Conservation (phyloP, 2,329 filamentous ascomycete genomes). For the Apiospora hydei region DNA sequence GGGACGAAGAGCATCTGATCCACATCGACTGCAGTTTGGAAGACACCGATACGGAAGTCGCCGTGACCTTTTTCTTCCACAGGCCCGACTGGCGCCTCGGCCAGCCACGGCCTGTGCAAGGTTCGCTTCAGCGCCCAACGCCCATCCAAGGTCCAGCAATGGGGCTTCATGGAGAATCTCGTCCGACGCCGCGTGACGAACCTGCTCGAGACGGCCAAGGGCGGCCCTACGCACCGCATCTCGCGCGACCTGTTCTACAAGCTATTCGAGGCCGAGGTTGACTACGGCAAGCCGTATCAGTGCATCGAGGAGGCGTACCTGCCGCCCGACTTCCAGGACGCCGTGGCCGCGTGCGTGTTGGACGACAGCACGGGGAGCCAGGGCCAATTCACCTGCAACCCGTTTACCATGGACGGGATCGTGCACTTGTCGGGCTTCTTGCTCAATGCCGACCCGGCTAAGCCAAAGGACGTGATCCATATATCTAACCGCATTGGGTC, state of each 20-base stretch:
- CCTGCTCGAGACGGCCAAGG: slow-evolving; percentile 3
- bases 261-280: slow-evolving; percentile 16
- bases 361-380: background rate
- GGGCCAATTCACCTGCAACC: slow-evolving; percentile 20
- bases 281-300: slow-evolving; percentile 7
- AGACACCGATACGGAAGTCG: background rate
- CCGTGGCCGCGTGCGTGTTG: slow-evolving; percentile 10
- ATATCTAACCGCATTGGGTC: slow-evolving; percentile 20
- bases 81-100: background rate
- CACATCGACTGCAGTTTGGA: slow-evolving; percentile 15
- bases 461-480: slow-evolving; percentile 16
- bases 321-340: slow-evolving; percentile 18
- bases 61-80: slow-evolving; percentile 16
- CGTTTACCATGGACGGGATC: slow-evolving; percentile 21
- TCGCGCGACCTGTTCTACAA: slow-evolving; percentile 21
- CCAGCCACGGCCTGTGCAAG: slow-evolving; percentile 17
- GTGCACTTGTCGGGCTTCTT: slow-evolving; percentile 21
- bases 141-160: slow-evolving; percentile 17
- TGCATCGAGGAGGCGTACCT: slow-evolving; percentile 22
- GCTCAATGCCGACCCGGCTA: slow-evolving; percentile 16
- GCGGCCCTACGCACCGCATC: slow-evolving; percentile 15
- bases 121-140: slow-evolving; percentile 12
- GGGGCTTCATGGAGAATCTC: slow-evolving; percentile 20
- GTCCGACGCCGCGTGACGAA: slow-evolving; percentile 7
- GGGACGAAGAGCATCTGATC: slow-evolving; percentile 14